A percentile compares a stretch with the other conserved stretches of the same genome.
These are phyloP conservation scores for Lachnum nothofagi DNA, from an alignment of 2,329 filamentous ascomycete species.

Conservation along the genomic window DNA sequence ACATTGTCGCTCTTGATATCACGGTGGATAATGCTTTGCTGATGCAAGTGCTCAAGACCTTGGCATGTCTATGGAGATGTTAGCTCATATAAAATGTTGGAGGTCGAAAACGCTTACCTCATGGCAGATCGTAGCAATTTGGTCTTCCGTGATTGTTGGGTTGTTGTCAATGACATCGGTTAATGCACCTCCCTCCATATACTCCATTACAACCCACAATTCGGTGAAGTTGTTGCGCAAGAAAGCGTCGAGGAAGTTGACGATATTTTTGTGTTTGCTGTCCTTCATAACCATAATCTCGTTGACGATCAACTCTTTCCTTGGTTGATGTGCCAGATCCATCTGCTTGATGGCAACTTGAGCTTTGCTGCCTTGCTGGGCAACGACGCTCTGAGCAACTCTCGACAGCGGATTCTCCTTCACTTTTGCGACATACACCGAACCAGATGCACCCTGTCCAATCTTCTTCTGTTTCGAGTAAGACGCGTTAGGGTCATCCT, in stretches of 20 bases:
- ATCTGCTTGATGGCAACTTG: constrained; percentile 99
- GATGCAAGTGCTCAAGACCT: constrained; percentile 88
- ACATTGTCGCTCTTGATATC: constrained; percentile 99
- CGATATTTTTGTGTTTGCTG: constrained; percentile 95
- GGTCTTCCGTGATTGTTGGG: constrained; percentile 84
- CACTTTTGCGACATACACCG: constrained; percentile 94
- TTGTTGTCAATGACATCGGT: constrained; percentile 99
- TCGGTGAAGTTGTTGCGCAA: constrained; percentile 89
- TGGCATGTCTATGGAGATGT: constrained; percentile 70
- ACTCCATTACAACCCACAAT: constrained; percentile 99
- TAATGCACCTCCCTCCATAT: constrained; percentile 95
- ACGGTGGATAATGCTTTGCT: constrained; percentile 94
- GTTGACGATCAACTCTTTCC: constrained; percentile 98
- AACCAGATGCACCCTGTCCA: constrained; percentile 94
- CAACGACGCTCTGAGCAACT: constrained; percentile 71
- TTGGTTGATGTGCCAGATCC: constrained; percentile 93
- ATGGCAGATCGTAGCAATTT: constrained; percentile 93
- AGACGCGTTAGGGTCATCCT: constrained; percentile 87
- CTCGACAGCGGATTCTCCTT: constrained; percentile 81
- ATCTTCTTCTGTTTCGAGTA: constrained; percentile 99
- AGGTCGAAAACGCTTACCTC: constrained; percentile 59
- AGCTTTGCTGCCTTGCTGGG: constrained; percentile 71
- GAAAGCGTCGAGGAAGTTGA: constrained; percentile 97
- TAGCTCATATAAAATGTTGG: constrained; percentile 3
- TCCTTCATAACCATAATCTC: constrained; percentile 99